phyloP scores from a whole-genome alignment of 1,284 basidiomycete species.

The Tilletia walkeri region DNA sequence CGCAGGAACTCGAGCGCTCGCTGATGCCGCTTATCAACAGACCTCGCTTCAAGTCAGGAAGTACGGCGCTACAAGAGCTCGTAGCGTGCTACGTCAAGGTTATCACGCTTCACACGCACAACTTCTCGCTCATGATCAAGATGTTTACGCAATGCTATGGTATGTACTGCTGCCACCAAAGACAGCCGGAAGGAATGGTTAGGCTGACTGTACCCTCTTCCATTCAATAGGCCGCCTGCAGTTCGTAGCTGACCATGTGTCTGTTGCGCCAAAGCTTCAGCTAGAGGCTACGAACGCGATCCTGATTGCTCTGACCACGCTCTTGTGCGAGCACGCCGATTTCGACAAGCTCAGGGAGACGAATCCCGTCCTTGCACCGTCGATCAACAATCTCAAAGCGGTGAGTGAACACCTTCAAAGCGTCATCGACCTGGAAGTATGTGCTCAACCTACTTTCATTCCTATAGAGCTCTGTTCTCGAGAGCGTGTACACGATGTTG shows the following conservation, averaged over 20 bases:
- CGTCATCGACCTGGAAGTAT: background rate
- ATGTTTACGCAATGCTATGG: conserved; percentile 57
- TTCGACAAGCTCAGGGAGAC: conserved; percentile 72
- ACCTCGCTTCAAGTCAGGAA: conserved; percentile 56
- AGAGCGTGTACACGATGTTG: conserved; percentile 74
- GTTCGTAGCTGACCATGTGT: conserved; percentile 20
- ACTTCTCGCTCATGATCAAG: conserved; percentile 72
- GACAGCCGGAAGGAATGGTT: conserved; percentile 18
- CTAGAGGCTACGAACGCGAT: conserved; percentile 33
- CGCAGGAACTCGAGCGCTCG: conserved; percentile 75
- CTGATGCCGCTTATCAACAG: conserved; percentile 78
- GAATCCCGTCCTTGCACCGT: conserved; percentile 27
- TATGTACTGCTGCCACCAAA: background rate
- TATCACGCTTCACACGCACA: conserved; percentile 79
- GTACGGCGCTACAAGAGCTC: conserved; percentile 67
- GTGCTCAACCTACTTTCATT: conserved; percentile 65
- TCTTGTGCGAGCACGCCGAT: conserved; percentile 82
- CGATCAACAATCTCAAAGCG: conserved; percentile 28
- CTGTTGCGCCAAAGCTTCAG: conserved; percentile 56
- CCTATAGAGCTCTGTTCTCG: conserved; percentile 69
- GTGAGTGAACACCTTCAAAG: background rate
- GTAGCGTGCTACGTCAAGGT: conserved; percentile 87
- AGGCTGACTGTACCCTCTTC: conserved; percentile 22
- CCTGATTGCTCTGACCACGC: conserved; percentile 48
- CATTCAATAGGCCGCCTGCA: conserved; percentile 25